These are phyloP conservation scores for Monosporascus sp. DNA, from an alignment of 2,329 filamentous ascomycete species.

Conservation along the genomic window DNA sequence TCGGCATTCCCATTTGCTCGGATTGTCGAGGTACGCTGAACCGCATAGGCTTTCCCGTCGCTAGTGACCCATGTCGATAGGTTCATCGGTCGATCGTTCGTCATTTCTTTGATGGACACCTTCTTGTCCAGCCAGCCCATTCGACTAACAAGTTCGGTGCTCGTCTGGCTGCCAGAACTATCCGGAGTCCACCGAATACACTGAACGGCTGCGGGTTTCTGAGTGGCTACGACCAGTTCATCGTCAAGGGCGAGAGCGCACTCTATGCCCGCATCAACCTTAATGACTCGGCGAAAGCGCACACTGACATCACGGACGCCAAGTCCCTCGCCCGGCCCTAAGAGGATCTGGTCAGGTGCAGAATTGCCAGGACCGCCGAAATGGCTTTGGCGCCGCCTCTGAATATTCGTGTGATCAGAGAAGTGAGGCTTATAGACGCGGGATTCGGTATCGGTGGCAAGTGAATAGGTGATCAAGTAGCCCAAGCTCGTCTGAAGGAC, in stretches of 20 bases:
- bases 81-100: conserved; percentile 94
- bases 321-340: conserved; percentile 75
- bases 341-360: conserved; percentile 57
- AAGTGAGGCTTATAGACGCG: conserved; percentile 84
- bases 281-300: conserved; percentile 95
- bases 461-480: conserved; percentile 89
- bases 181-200: conserved; percentile 94
- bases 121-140: conserved; percentile 84
- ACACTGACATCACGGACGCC: conserved; percentile 84
- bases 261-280: conserved; percentile 91
- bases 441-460: conserved; percentile 77
- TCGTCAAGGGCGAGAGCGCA: conserved; percentile 85
- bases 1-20: conserved; percentile 36
- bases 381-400: conserved; percentile 57
- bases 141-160: conserved; percentile 80
- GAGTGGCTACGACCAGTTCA: conserved; percentile 85
- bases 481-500: conserved; percentile 82
- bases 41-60: conserved; percentile 84
- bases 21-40: conserved; percentile 60
- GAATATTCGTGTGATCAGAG: conserved; percentile 58
- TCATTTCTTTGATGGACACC: conserved; percentile 73
- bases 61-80: conserved; percentile 86
- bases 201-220: conserved; percentile 89
- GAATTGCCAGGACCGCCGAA: conserved; percentile 50
- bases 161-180: conserved; percentile 74